Base-by-base conservation (phyloP, 2,329 filamentous ascomycete genomes). In the Thermochaetoides dissita region DNA sequence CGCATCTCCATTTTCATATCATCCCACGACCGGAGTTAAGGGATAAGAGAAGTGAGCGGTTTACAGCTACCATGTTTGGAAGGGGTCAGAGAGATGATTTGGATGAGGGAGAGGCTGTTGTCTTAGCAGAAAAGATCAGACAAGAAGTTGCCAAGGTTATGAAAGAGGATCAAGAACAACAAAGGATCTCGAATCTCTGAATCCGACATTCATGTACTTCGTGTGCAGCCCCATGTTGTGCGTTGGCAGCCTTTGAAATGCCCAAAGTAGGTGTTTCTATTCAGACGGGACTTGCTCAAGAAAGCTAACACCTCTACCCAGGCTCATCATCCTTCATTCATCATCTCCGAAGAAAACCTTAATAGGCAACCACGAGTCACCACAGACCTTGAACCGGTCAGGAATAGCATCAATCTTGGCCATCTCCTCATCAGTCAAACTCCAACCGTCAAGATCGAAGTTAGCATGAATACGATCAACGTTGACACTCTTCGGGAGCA, bases 1-100 rank as follows among this genome's bases (percentile, higher is more conserved):
- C 83, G 17, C 89, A 96, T 60, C 81, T 93, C 38, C 89, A 98
- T 61, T 96, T 93, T 59, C 91, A 98, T 54, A 73, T 96, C 40
- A 93, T 98, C 31, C 89, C 89, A 0, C 67, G 89, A 33, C 87
- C 88, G 0, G 76, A 82, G 63, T 73, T 72, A 44, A 67, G 65
- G 50, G 72, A 65, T 37, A 71, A 64, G 37, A 65, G 64, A 52
- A 73, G 72, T 45, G 69, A 74, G 65, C 79, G 77, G 57, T 88
- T 86, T 64, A 56, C 53, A n/a, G 37, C 44, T 6, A 85, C 80
- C 37, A 88, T 88, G 83, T 89, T 89, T 64, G 84, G 84, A 1
- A 63, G 79, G 10, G 84, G 84, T 0, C 68, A 72, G 56, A 65
- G 84, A 42, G 76, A 80, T 49, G 84, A 89, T 47, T 56, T 89